Base-by-base conservation (phyloP, 768 basidiomycete species). In the Kwoniella sp. region DNA sequence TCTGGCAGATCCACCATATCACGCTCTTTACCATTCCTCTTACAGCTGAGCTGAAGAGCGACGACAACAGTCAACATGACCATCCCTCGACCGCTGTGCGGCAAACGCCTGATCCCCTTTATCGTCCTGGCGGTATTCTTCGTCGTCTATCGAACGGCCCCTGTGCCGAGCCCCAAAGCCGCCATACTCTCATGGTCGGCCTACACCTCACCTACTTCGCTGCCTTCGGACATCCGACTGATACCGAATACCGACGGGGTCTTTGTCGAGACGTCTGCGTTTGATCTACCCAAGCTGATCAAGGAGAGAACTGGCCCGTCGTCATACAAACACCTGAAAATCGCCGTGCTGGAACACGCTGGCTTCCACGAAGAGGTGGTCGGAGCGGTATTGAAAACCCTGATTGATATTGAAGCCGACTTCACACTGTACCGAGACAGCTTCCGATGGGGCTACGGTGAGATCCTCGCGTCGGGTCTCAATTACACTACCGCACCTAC, bases 281-380 rank as follows among this genome's bases (percentile, higher is more conserved):
- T 30, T 22, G 57, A 58, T 24, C 25, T 58, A 1, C 57, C 57
- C 0, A 58, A 58, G 40, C 37, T 58, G 30, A 58, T 58, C n/a
- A 50, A 49, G 12, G 29, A 47, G n/a, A 58, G n/a, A n/a, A n/a
- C n/a, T n/a, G n/a, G n/a, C n/a, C n/a, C n/a, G 17, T 10, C 40
- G 40, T 44, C 40, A 3, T 44, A 44, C 40, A 44, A 47, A 2
- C 52, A 40, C 15, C 46, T 65, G 27, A 58, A 54, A 10, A 56
- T 65, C 4, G 64, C 64, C 12, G 64, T 65, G 24, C 37, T 65
- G 27, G 64, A 65, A 56, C 64, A 65, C 55, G 64, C 64, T 36
- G 64, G 64, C 15, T 65, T 65, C 27, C 64, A 65, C 29, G 64
- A 65, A 63, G 63, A 65, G 64, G 64, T 65, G 1, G 53, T 65